These are phyloP conservation scores for Colletotrichum simmondsii DNA, from an alignment of 2,329 filamentous ascomycete genomes.

Conservation along the genomic window DNA sequence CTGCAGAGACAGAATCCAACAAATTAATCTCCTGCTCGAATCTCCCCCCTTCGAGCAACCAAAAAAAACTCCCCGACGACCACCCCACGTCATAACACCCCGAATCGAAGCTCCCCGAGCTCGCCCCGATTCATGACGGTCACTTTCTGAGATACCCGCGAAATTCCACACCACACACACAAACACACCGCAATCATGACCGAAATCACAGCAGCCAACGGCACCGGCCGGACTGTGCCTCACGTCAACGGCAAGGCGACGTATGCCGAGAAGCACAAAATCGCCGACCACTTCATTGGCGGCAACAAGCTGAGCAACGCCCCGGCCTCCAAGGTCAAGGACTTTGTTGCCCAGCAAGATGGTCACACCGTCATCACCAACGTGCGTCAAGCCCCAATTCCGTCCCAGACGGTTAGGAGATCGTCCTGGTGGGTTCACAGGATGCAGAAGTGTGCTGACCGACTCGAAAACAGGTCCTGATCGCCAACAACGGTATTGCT, in stretches of 20 bases:
- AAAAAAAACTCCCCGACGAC: not conserved
- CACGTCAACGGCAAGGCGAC: slow-evolving; percentile 69
- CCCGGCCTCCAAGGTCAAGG: slow-evolving; percentile 87
- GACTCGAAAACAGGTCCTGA: slow-evolving; percentile 76
- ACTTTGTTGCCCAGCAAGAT: slow-evolving; percentile 89
- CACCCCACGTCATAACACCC: not conserved
- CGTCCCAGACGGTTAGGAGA: not conserved
- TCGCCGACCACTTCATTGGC: slow-evolving; percentile 95
- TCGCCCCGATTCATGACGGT: slow-evolving; percentile 34
- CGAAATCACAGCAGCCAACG: slow-evolving; percentile 54
- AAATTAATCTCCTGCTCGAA: slow-evolving; percentile 33
- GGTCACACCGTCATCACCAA: slow-evolving; percentile 99
- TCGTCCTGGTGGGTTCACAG: not conserved
- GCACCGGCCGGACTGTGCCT: slow-evolving; percentile 61
- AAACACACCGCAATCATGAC: slow-evolving; percentile 54
- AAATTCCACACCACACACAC: not conserved
- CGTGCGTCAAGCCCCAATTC: slow-evolving; percentile 64
- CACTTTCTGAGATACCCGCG: slow-evolving; percentile 34
- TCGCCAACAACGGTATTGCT: slow-evolving; percentile 99
- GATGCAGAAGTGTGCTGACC: slow-evolving; percentile 19
- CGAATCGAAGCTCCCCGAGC: slow-evolving; percentile 31
- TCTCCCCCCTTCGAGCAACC: slow-evolving; percentile 28
- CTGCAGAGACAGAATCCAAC: slow-evolving; percentile 21
- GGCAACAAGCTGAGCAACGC: slow-evolving; percentile 89
- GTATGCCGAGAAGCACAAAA: slow-evolving; percentile 82